Evolutionary conservation across 2,329 filamentous ascomycete genomes (phyloP).

Genomic region (Cytospora piceicola): DNA sequence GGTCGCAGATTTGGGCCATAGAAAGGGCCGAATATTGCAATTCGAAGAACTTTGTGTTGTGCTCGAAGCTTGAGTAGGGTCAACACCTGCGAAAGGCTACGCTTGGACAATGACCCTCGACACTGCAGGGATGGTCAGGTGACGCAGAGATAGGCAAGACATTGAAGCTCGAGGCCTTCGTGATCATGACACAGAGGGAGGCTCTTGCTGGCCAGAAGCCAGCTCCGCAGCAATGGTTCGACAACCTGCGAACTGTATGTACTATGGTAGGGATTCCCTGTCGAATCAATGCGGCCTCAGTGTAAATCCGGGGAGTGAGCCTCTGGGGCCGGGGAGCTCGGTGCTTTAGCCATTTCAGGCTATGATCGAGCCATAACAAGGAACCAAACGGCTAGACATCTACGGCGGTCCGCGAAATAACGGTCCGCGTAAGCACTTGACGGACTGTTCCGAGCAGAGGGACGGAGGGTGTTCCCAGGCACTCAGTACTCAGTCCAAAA

Average conservation of each 20-base stretch:
- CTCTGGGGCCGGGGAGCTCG: conserved; percentile 27
- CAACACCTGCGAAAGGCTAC: background rate
- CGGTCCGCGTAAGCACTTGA: conserved; percentile 15
- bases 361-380: conserved; percentile 10
- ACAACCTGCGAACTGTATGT: conserved; percentile 22
- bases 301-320: conserved; percentile 31
- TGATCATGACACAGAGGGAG: conserved; percentile 9
- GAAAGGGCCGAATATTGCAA: conserved; percentile 4
- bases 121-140: conserved; percentile 3
- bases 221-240: conserved; percentile 25
- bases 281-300: conserved; percentile 25
- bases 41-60: background rate
- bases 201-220: conserved; percentile 21
- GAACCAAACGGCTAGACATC: conserved; percentile 17
- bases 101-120: background rate
- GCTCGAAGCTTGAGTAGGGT: background rate
- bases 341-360: conserved; percentile 17
- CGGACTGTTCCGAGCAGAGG: conserved; percentile 1
- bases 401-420: conserved; percentile 23
- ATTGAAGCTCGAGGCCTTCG: conserved; percentile 8
- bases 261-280: conserved; percentile 19
- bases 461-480: background rate
- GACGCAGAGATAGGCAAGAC: conserved; percentile 21
- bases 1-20: background rate
- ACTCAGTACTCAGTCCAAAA: background rate